Base-by-base conservation (phyloP, 768 basidiomycete genomes). In the Myochromella boudieri region DNA sequence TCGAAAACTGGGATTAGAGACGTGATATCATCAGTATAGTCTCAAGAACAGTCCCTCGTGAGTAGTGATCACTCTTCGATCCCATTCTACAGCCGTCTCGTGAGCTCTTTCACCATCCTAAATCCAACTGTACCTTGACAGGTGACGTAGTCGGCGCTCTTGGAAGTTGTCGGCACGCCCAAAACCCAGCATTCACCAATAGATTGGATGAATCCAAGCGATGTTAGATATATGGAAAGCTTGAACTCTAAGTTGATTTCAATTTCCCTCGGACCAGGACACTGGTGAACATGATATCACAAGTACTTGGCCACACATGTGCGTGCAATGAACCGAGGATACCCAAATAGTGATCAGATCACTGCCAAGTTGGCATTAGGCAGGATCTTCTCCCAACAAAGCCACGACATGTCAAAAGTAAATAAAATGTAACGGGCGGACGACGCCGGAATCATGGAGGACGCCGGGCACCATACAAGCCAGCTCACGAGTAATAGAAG, bases 331-430 rank as follows among this genome's bases (percentile, higher is more conserved):
- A 31, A 36, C 18, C n/a, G 28, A 27, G 28, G 21, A 40, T 37
- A 34, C 25, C 15, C 20, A 27, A 27, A 32, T 37, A 24, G 15
- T 47, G 40, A 52, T 55, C 48, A 45, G 45, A 48, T 46, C 45
- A 47, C 37, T 33, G 37, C 31, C 38, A 29, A 43, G 27, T 17
- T 37, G 29, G 40, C n/a, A 17, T 40, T 41, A 44, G 37, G 38
- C 44, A 51, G 31, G 25, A 46, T 55, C 47, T 48, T 53, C 52
- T 48, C 54, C 41, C 44, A 52, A 42, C 39, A n/a, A 32, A 25
- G 25, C 20, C 18, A 25, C 24, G 44, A 55, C 39, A 42, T 47
- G 48, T 49, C 51, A 55, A 44, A 38, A 32, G 44, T 8, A 31
- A 17, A 43, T 9, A 34, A 49, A 42, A 41, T 37, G 33, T 43